Percentiles rank a stretch among this genome's conserved stretches.
Conservation (phyloP, 1,284 basidiomycete species). For the Porodaedalea pini region DNA sequence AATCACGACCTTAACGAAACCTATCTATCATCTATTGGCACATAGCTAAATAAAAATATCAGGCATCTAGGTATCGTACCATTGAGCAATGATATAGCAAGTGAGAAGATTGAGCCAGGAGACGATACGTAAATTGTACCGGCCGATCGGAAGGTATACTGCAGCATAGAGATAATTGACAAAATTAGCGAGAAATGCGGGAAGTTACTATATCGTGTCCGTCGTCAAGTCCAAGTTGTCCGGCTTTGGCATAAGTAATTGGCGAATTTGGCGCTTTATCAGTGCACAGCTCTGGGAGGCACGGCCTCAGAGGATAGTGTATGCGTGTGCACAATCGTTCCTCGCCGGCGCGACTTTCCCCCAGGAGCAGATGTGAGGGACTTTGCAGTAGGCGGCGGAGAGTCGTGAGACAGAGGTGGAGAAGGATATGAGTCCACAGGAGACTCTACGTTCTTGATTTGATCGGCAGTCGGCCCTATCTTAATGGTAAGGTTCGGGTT, state of each 20-base stretch:
- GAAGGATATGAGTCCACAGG: constrained; percentile 67
- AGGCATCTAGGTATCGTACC: neutral
- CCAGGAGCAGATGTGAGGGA: neutral
- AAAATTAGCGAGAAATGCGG: neutral
- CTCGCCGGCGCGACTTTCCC: constrained; percentile 12
- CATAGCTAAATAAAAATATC: neutral
- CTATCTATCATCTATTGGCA: neutral
- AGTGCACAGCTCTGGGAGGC: neutral
- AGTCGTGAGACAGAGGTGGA: constrained; percentile 70
- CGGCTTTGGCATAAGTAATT: neutral
- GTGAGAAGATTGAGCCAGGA: neutral
- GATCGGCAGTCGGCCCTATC: constrained; percentile 26
- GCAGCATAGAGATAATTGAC: neutral
- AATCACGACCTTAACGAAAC: too few species aligned
- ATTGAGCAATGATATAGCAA: neutral
- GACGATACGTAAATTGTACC: too few species aligned
- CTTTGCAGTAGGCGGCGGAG: constrained; percentile 42
- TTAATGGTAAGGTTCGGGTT: constrained; percentile 34
- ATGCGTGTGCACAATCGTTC: constrained; percentile 2
- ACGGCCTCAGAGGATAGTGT: neutral
- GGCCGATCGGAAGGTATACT: neutral
- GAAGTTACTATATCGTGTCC: neutral
- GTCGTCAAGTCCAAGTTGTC: neutral
- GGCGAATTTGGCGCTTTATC: neutral
- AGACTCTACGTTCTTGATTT: constrained; percentile 28